phyloP scores from a whole-genome alignment of 2,329 filamentous ascomycete species.

The Fusarium sp. region DNA sequence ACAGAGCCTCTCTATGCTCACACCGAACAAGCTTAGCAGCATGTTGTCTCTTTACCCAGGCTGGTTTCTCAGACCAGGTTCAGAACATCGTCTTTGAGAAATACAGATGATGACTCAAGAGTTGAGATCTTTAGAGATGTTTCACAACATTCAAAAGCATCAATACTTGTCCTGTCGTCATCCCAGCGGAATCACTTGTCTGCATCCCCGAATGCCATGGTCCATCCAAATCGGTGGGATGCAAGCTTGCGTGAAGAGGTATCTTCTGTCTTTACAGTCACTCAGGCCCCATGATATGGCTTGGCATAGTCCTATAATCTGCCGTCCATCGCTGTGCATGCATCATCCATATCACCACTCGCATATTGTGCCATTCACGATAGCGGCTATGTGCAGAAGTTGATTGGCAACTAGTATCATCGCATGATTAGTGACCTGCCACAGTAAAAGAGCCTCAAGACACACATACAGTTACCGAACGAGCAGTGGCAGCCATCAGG shows the following conservation, averaged over 20 bases:
- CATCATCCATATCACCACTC: constrained; percentile 12
- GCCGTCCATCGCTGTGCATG: constrained; percentile 5
- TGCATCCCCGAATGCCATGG: constrained; percentile 9
- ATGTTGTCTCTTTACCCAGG: neutral
- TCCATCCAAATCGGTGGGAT: constrained; percentile 15
- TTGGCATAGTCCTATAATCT: neutral
- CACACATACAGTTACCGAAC: neutral
- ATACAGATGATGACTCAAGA: neutral
- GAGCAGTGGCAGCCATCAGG: neutral
- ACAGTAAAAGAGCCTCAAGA: constrained; percentile 18
- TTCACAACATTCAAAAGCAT: neutral
- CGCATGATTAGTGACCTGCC: constrained; percentile 1
- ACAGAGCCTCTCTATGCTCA: neutral
- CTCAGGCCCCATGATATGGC: neutral
- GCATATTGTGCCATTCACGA: constrained; percentile 28
- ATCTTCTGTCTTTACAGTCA: neutral
- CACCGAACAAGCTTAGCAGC: neutral
- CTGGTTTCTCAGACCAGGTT: neutral
- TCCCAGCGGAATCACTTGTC: constrained; percentile 6
- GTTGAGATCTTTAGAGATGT: neutral
- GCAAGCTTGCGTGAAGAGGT: neutral
- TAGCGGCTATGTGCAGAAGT: constrained; percentile 22
- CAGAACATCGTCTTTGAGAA: neutral
- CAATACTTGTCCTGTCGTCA: neutral
- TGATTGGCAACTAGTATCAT: constrained; percentile 7